Evolutionary conservation across 176 grass and related monocot genomes (phyloP), one percentile per base, ranked within the genome.

Genomic region (Juncus inflexus): DNA sequence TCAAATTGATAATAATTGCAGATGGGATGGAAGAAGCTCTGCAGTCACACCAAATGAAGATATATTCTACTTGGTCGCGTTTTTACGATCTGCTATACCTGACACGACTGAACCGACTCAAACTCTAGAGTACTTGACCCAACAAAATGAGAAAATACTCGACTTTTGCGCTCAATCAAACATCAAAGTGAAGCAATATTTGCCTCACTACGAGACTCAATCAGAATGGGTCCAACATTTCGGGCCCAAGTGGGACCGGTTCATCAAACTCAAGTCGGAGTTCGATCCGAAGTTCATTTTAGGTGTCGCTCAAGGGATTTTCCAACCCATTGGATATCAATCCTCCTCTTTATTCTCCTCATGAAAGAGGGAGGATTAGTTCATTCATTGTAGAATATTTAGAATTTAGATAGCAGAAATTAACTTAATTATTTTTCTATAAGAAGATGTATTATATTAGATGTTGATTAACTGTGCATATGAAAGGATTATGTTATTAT

Each of bases 21-120:
- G 94, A 45, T 99, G 94, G 94, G 88, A 99, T 51, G 75, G 72
- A 12, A 77, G 94, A 72, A 92, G 80, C 80, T 82, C 94, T 2
- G 88, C 52, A 40, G 88, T 92, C 52, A 99, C 78, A 12, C 94
- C 94, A 2, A 85, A 89, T 15, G 94, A 99, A 75, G 83, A 90
- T 6, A 75, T 92, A 63, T 99, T 99, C 85, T 99, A 99, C 80
- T 77, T 99, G 62, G 94, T 92, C 57, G 88, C 83, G 40, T 92
- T 99, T 78, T 77, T 92, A 16, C 77, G 88, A 59, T 99, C 85
- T 14, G 94, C 85, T 12, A 36, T 92, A 49, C 88, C 85, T 0
- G 75, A 78, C 55, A 75, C 75, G 41, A n/a, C 15, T 15, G 68
- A 83, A 37, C 19, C 63, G 15, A 68, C 71, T 37, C 75, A 80